These are phyloP conservation scores for Ascoidea rubescens DNA, from an alignment of 805 yeast species.

Conservation along the genomic window DNA sequence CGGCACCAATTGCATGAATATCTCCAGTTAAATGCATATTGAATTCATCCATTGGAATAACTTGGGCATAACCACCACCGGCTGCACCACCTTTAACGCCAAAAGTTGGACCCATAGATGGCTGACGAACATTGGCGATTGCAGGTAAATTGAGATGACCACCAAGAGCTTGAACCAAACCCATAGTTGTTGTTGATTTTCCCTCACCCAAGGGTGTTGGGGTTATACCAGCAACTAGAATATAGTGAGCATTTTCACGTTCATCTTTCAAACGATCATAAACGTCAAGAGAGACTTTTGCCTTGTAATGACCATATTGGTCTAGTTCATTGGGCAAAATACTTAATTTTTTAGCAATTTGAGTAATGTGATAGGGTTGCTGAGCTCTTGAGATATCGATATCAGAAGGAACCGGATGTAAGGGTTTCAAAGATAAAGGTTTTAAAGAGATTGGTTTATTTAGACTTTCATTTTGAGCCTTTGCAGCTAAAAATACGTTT, in stretches of 20 bases:
- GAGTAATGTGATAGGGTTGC: constrained; percentile 67
- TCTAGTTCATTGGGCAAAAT: constrained; percentile 67
- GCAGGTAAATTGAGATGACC: constrained; percentile 76
- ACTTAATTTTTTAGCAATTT: constrained; percentile 74
- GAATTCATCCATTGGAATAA: constrained; percentile 97
- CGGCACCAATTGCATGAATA: constrained; percentile 90
- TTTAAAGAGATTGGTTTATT: constrained; percentile 29
- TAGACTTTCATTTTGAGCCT: constrained; percentile 30
- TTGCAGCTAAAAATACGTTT: constrained; percentile 73
- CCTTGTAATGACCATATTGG: constrained; percentile 80
- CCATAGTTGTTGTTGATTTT: constrained; percentile 91
- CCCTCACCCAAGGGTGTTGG: constrained; percentile 99
- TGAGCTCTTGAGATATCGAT: constrained; percentile 82
- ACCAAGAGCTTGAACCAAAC: constrained; percentile 92
- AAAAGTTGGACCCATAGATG: constrained; percentile 97
- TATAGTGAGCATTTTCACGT: constrained; percentile 66
- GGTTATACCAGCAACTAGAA: constrained; percentile 92
- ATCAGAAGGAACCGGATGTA: constrained; percentile 78
- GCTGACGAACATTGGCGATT: constrained; percentile 93
- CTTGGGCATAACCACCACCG: constrained; percentile 97
- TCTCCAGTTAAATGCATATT: constrained; percentile 97
- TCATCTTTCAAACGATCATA: constrained; percentile 50
- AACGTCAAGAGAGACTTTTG: constrained; percentile 56
- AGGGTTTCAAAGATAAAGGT: constrained; percentile 37
- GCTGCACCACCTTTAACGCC: constrained; percentile 99